Conservation (phyloP, 129 eudicot species). For the Pulicaria dysenterica region DNA sequence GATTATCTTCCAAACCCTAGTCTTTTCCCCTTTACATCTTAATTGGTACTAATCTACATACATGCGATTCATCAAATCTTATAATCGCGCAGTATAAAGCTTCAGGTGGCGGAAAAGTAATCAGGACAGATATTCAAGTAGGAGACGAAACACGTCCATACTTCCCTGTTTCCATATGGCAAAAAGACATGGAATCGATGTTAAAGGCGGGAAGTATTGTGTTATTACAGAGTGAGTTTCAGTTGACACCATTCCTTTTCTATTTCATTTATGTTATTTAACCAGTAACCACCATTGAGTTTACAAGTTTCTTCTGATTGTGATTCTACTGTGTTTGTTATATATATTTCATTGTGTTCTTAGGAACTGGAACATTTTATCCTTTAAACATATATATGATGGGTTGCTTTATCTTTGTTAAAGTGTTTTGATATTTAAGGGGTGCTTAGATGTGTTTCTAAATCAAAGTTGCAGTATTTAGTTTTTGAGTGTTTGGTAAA, state of each 20-base stretch:
- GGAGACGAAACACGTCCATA: constrained; percentile 75
- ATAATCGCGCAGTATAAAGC: constrained; percentile 56
- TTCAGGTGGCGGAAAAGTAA: constrained; percentile 57
- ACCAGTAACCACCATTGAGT: background rate
- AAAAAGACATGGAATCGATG: constrained; percentile 55
- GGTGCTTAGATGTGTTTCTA: too few relatives aligned
- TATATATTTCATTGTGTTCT: too few relatives aligned
- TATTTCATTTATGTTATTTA: background rate
- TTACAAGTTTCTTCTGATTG: background rate
- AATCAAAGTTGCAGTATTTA: too few relatives aligned
- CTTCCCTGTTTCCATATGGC: constrained; percentile 75
- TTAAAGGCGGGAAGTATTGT: constrained; percentile 52
- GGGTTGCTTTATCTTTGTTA: too few relatives aligned
- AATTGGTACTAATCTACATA: background rate
- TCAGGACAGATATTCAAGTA: constrained; percentile 75
- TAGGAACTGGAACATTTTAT: too few relatives aligned
- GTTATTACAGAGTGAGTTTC: constrained; percentile 64
- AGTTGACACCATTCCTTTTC: background rate
- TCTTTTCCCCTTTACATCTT: background rate
- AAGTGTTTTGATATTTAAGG: too few relatives aligned
- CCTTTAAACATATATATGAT: too few relatives aligned
- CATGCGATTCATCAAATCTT: constrained; percentile 2
- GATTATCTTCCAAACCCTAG: constrained; percentile 9
- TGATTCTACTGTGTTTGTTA: background rate
- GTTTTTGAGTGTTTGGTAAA: too few relatives aligned